Base-by-base conservation (phyloP, 305 asterid genomes). In the Fraxinus dipetala region DNA sequence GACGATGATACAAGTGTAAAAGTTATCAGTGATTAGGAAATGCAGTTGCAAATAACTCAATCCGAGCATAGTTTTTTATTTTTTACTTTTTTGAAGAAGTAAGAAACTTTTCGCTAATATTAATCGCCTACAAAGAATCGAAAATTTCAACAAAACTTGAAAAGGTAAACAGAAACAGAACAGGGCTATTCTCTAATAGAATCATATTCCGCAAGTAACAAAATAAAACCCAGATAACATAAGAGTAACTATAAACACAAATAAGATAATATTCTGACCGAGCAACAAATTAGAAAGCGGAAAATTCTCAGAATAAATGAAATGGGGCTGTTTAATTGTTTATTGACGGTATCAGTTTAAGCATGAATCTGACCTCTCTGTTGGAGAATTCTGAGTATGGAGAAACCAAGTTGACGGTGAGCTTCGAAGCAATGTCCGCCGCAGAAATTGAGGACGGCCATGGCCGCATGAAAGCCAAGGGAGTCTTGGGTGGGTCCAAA, bases 401-500 rank as follows among this genome's bases (percentile, higher is more conserved):
- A 65, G 86, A 84, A 5, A 84, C 83, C 74, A 88, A 76, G 80
- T 88, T 84, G 79, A 88, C 80, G 43, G 86, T 85, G 61, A 85
- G 85, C 76, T 90, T 88, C 4, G 92, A 76, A n/a, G 89, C 87
- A 34, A 79, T 69, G 14, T 72, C 72, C 3, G 20, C n/a, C 10
- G 80, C 18, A 26, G 89, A 76, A 78, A 85, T 65, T 18, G 87
- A 61, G 18, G 88, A 81, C n/a, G 92, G 89, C 40, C 85, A 89
- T 24, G 87, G 87, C 78, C 73, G 86, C 86, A 76, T 38, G 86
- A 89, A 89, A 72, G 92, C 78, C 69, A 89, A 86, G 18, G 93
- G 93, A n/a, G 92, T 84, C 70, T 84, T 85, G 72, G 94, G 94
- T 9, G 90, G 89, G 35, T 89, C 94, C 24, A 87, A 51, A 81